A percentile compares a stretch with the other conserved stretches of the same genome.
Evolutionary conservation across 2,329 filamentous ascomycete species (phyloP).

Genomic region (Aspergillus sp.): DNA sequence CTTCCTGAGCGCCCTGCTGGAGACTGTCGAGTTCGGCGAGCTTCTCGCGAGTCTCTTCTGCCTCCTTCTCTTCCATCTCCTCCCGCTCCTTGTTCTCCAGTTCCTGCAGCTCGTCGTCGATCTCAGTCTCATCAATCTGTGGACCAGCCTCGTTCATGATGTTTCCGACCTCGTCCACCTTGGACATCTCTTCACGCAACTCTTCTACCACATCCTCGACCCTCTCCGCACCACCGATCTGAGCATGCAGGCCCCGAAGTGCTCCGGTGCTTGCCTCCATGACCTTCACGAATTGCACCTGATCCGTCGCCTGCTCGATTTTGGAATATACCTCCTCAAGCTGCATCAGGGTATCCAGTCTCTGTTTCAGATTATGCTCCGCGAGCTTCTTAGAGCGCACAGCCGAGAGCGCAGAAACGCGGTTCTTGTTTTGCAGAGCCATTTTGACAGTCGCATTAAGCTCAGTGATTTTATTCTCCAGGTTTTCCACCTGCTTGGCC

Average conservation of each 20-base stretch:
- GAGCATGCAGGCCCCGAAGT: constrained; percentile 70
- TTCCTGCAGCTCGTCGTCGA: constrained; percentile 83
- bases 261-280: constrained; percentile 78
- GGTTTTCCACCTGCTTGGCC: constrained; percentile 64
- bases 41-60: constrained; percentile 49
- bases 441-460: constrained; percentile 63
- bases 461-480: constrained; percentile 57
- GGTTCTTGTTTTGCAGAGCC: constrained; percentile 73
- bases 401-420: constrained; percentile 72
- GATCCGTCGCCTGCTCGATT: constrained; percentile 82
- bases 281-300: constrained; percentile 78
- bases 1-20: constrained; percentile 45
- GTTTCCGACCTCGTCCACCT: constrained; percentile 77
- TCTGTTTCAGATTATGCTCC: constrained; percentile 70
- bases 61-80: constrained; percentile 52
- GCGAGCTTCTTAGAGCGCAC: constrained; percentile 81
- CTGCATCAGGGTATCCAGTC: constrained; percentile 73
- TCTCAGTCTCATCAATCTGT: constrained; percentile 73
- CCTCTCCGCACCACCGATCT: constrained; percentile 73
- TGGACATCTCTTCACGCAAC: constrained; percentile 76
- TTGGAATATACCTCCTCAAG: constrained; percentile 80
- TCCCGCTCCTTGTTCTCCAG: constrained; percentile 64
- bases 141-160: constrained; percentile 68
- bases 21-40: constrained; percentile 53
- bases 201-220: constrained; percentile 76